These are phyloP conservation scores for Yamadazyma philogaea DNA, from an alignment of 805 yeast species.

Conservation along the genomic window DNA sequence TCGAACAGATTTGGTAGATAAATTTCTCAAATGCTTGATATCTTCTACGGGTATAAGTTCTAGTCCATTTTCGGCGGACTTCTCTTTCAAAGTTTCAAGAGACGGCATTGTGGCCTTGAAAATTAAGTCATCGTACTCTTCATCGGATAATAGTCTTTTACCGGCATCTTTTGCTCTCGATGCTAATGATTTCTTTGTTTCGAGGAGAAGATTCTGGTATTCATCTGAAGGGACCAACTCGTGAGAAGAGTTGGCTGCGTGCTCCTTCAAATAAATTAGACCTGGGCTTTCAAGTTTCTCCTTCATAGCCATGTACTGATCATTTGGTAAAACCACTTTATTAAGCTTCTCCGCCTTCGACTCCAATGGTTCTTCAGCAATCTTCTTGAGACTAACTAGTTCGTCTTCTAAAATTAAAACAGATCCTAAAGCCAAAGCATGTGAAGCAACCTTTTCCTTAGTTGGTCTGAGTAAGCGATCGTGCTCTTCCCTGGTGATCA, in stretches of 20 bases:
- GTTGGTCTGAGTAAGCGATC: slow-evolving; percentile 9
- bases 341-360: slow-evolving; percentile 26
- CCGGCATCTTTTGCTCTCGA: slow-evolving; percentile 22
- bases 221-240: slow-evolving; percentile 13
- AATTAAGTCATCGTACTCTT: slow-evolving; percentile 31
- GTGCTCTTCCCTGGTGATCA: slow-evolving; percentile 9
- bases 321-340: slow-evolving; percentile 19
- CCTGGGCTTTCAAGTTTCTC: slow-evolving; percentile 22
- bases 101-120: slow-evolving; percentile 28
- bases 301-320: slow-evolving; percentile 25
- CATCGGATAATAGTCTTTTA: slow-evolving; percentile 14
- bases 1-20: slow-evolving; percentile 14
- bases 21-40: slow-evolving; percentile 13
- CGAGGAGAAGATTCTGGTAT: slow-evolving; percentile 3
- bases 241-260: slow-evolving; percentile 15
- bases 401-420: slow-evolving; percentile 16
- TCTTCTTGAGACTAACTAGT: neutral
- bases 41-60: slow-evolving; percentile 27
- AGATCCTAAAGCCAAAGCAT: slow-evolving; percentile 15
- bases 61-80: slow-evolving; percentile 29
- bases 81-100: slow-evolving; percentile 22
- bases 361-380: slow-evolving; percentile 7
- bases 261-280: slow-evolving; percentile 24
- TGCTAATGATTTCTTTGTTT: slow-evolving; percentile 19
- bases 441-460: slow-evolving; percentile 14